Evolutionary conservation across 306 rosid species (phyloP), one percentile per base, ranked within the genome.

Genomic region (Prunus mira): DNA sequence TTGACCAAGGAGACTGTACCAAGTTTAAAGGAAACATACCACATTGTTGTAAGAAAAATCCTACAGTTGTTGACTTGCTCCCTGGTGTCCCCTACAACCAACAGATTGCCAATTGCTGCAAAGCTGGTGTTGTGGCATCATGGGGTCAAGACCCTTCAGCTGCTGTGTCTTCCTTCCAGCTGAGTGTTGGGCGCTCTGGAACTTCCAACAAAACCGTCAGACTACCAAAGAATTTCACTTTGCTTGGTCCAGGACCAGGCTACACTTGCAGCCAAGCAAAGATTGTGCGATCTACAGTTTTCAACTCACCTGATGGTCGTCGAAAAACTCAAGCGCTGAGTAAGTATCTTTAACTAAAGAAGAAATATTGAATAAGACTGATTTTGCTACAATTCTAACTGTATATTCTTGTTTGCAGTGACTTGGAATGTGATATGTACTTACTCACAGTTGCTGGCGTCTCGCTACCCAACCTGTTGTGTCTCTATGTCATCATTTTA

Each of bases 381-480:
- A 38, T 38, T 38, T 7, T 38, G 43, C 9, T 38, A 38, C 43
- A 38, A 38, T 38, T 38, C 43, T 38, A 38, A 30, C 45, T 10
- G 46, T 64, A 14, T 50, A 30, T 49, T 38, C 28, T 38, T 38
- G 43, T 17, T 28, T 89, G 83, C 88, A 93, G 98, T 91, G 94
- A 91, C 98, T 30, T 93, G 98, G 98, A 93, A 93, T 58, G 98
- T 87, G 68, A 93, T 96, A 50, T 93, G 98, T 49, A 93, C 98
- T 47, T 93, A 93, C 56, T 93, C 98, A 12, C 97, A 93, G 63
- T 90, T 91, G 80, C 90, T 93, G 69, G 96, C 97, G 75, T 90
- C 87, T 58, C 86, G 88, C 87, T 84, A 91, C 47, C 98, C 98
- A 6, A 93, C 93, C 67, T 93, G 98, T 65, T 93, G 98, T 50